A percentile compares a stretch with the other conserved stretches of the same genome.
These are phyloP conservation scores for Albatrellus sp. DNA, from an alignment of 1,284 basidiomycete genomes.

Conservation along the genomic window DNA sequence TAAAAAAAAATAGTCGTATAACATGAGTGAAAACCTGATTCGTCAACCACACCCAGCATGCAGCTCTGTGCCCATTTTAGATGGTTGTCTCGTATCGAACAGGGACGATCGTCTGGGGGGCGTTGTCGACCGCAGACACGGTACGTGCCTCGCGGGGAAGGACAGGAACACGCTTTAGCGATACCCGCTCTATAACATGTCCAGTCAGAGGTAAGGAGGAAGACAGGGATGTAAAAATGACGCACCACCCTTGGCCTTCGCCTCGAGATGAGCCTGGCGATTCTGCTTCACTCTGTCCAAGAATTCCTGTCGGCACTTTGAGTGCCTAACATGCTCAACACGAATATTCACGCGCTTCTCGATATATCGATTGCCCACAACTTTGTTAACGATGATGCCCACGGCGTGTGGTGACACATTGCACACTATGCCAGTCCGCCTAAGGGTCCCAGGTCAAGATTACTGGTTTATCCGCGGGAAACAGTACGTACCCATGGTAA, in stretches of 20 bases:
- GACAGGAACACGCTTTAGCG: conserved; percentile 79
- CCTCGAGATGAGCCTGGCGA: conserved; percentile 74
- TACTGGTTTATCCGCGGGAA: background rate
- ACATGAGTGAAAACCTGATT: conserved; percentile 4
- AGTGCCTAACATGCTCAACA: conserved; percentile 96
- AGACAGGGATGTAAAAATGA: conserved; percentile 14
- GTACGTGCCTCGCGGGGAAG: conserved; percentile 76
- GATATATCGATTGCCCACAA: conserved; percentile 97
- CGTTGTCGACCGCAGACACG: conserved; percentile 70
- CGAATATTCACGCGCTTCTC: conserved; percentile 99
- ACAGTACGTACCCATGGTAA: conserved; percentile 65
- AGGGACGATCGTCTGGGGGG: conserved; percentile 88
- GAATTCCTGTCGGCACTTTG: conserved; percentile 98
- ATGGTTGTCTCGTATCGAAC: conserved; percentile 85
- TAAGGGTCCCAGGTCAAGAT: conserved; percentile 19
- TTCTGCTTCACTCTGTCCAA: conserved; percentile 93
- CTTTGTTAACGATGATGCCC: conserved; percentile 97
- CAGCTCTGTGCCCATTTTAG: conserved; percentile 25
- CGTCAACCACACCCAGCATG: background rate
- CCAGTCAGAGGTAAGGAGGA: conserved; percentile 5
- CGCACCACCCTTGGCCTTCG: conserved; percentile 84
- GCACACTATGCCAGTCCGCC: conserved; percentile 96
- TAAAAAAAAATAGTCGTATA: conserved; percentile 4
- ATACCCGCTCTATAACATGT: conserved; percentile 51
- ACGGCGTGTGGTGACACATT: conserved; percentile 94